Conservation (phyloP, 2,329 filamentous ascomycete species). For the Botrytis aclada region DNA sequence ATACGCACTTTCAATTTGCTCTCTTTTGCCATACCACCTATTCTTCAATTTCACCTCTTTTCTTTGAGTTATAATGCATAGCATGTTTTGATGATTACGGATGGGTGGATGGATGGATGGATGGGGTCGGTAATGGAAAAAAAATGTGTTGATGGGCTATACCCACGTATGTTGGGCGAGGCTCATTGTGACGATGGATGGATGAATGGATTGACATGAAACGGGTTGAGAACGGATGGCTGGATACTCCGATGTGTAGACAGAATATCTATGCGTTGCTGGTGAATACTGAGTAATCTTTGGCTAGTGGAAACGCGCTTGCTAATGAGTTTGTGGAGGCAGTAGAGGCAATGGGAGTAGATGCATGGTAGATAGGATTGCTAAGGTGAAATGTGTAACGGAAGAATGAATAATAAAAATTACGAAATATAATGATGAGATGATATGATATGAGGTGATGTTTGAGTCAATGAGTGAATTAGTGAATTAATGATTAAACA, state of each 20-base stretch:
- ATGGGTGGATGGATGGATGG: not conserved
- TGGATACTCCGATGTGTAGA: conserved; percentile 15
- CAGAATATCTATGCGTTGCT: not conserved
- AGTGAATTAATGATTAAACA: not conserved
- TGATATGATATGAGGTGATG: not conserved
- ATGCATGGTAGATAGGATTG: not conserved
- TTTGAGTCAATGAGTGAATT: not conserved
- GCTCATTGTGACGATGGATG: not conserved
- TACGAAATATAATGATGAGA: not conserved
- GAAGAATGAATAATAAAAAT: not conserved
- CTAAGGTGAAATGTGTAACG: not conserved
- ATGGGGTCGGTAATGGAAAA: conserved; percentile 5
- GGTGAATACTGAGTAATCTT: not conserved
- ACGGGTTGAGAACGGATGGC: not conserved
- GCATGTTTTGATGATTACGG: conserved; percentile 13
- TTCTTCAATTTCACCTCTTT: not conserved
- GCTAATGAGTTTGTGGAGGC: not conserved
- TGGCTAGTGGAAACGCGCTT: not conserved
- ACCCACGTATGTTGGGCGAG: not conserved
- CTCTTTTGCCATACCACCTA: not conserved
- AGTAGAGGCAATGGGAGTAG: not conserved
- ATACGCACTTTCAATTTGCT: not conserved
- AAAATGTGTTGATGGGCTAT: not conserved
- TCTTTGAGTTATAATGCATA: conserved; percentile 11
- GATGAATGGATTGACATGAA: not conserved